Percentiles rank a stretch among this genome's conserved stretches.
These are phyloP conservation scores for Terfezia claveryi DNA, from an alignment of 495 filamentous ascomycete species.

Conservation along the genomic window DNA sequence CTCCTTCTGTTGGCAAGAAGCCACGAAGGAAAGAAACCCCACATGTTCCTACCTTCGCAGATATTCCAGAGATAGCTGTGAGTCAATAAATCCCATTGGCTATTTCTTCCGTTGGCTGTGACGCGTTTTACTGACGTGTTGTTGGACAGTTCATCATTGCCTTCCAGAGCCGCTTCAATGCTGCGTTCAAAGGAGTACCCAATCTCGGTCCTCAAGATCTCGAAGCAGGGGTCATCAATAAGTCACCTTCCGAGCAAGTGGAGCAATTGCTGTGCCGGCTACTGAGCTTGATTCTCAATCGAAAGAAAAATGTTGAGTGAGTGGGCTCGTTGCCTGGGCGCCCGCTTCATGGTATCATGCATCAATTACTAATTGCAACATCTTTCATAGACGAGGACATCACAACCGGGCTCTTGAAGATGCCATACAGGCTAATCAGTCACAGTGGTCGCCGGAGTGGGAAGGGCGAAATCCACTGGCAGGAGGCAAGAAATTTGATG, in stretches of 20 bases:
- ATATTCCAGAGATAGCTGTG: conserved; percentile 75
- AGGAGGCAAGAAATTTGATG: conserved; percentile 53
- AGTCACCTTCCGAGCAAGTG: conserved; percentile 56
- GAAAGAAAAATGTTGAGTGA: conserved; percentile 97
- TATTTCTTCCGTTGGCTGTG: conserved; percentile 15
- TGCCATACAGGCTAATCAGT: conserved; percentile 61
- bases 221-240: conserved; percentile 60
- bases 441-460: conserved; percentile 82
- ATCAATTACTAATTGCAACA: too few species aligned
- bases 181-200: conserved; percentile 62
- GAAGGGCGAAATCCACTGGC: conserved; percentile 62
- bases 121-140: conserved; percentile 21
- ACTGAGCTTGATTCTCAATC: conserved; percentile 67
- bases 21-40: conserved; percentile 48
- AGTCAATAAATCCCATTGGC: conserved; percentile 22
- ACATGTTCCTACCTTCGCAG: conserved; percentile 70
- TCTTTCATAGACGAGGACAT: conserved; percentile 34
- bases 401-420: conserved; percentile 86
- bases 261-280: conserved; percentile 79
- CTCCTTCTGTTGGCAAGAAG: conserved; percentile 47
- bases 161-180: conserved; percentile 84
- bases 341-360: background rate
- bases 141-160: conserved; percentile 74
- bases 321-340: conserved; percentile 21
- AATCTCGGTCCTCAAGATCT: conserved; percentile 91